Percentiles rank a stretch among this genome's conserved stretches.
These are phyloP conservation scores for Talaromyces sp. DNA, from an alignment of 2,329 filamentous ascomycete species.

Conservation along the genomic window DNA sequence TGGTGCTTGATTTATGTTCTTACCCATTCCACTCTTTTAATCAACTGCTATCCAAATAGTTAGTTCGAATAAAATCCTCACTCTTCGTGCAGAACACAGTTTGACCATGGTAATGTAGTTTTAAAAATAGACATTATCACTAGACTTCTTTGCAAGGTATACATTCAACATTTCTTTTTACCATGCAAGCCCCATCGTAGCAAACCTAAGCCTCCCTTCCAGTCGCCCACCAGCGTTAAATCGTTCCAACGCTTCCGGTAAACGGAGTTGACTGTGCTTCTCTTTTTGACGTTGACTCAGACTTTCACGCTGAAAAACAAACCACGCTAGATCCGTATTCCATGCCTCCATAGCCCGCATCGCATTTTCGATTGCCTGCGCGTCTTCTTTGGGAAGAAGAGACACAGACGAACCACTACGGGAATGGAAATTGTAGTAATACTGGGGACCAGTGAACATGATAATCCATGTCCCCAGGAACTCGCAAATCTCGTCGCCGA, in stretches of 20 bases:
- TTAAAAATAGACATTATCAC: not conserved
- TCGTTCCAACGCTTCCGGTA: conserved; percentile 20
- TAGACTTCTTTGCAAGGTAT: too few relatives aligned
- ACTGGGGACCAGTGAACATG: conserved; percentile 27
- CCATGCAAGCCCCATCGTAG: conserved; percentile 18
- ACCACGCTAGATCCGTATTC: conserved; percentile 38
- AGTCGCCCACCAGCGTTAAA: conserved; percentile 18
- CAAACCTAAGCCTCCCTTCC: conserved; percentile 25
- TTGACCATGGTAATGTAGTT: not conserved
- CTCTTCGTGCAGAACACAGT: not conserved
- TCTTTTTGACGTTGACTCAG: not conserved
- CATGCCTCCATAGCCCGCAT: conserved; percentile 36
- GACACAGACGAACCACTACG: not conserved
- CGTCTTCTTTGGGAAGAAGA: conserved; percentile 1
- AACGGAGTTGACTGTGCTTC: not conserved
- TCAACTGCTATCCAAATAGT: not conserved
- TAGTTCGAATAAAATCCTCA: not conserved
- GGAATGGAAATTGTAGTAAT: conserved; percentile 14
- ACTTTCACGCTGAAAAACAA: conserved; percentile 27
- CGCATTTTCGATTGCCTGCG: conserved; percentile 22
- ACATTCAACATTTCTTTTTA: not conserved
- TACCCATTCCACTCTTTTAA: not conserved
- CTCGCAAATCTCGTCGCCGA: conserved; percentile 36
- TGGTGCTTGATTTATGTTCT: conserved; percentile 1
- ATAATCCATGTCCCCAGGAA: conserved; percentile 32